Evolutionary conservation across 257 asterid genomes (phyloP).

Genomic region (Phtheirospermum japonicum): DNA sequence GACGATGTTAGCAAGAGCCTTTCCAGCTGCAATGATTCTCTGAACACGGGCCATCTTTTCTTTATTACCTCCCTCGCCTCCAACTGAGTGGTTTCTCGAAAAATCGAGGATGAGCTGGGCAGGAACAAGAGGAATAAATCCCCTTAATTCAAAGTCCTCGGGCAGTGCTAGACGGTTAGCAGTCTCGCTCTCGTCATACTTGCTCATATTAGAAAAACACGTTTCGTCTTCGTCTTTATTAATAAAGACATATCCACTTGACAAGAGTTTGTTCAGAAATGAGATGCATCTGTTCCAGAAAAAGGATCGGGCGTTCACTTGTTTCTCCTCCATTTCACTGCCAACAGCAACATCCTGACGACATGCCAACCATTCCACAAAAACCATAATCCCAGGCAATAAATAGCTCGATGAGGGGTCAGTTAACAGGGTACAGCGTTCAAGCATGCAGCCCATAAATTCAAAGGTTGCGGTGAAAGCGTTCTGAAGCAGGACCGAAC

Average conservation of each 20-base stretch:
- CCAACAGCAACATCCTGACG: conserved; percentile 71
- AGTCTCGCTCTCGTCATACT: conserved; percentile 81
- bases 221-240: conserved; percentile 74
- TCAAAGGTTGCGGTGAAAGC: conserved; percentile 79
- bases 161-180: conserved; percentile 78
- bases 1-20: conserved; percentile 72
- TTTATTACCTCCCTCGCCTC: conserved; percentile 56
- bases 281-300: conserved; percentile 72
- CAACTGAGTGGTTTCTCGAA: conserved; percentile 68
- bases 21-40: conserved; percentile 91
- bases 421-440: conserved; percentile 68
- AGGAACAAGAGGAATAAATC: conserved; percentile 82
- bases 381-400: conserved; percentile 86
- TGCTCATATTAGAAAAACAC: conserved; percentile 80
- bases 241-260: conserved; percentile 47
- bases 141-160: conserved; percentile 92
- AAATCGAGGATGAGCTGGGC: conserved; percentile 87
- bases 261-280: conserved; percentile 69
- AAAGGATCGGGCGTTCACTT: conserved; percentile 54
- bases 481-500: conserved; percentile 81
- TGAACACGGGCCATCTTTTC: conserved; percentile 60
- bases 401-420: conserved; percentile 77
- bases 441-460: conserved; percentile 70
- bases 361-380: conserved; percentile 93
- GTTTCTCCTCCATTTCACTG: conserved; percentile 75